These are phyloP conservation scores for Pleurotus salmoneostramineus DNA, from an alignment of 768 basidiomycete genomes.

Conservation along the genomic window DNA sequence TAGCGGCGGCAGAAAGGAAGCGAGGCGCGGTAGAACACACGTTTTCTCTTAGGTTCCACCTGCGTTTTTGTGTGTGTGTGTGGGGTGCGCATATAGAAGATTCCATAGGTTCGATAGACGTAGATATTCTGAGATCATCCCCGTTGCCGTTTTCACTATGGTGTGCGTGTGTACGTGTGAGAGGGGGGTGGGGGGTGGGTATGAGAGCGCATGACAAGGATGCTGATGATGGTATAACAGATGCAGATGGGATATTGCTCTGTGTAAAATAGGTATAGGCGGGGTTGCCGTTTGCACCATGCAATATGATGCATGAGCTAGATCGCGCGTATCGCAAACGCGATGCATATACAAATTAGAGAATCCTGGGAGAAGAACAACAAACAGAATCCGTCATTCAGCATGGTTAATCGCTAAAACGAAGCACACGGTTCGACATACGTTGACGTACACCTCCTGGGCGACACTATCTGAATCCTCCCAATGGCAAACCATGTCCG, in stretches of 20 bases:
- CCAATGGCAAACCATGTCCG: conserved; percentile 84
- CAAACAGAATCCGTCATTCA: neutral
- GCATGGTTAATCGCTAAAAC: conserved; percentile 9
- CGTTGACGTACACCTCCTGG: conserved; percentile 78
- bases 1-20: conserved; percentile 7
- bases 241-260: too few species aligned
- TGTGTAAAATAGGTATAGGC: too few species aligned
- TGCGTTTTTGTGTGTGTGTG: too few species aligned
- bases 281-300: too few species aligned
- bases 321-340: conserved; percentile 28
- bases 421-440: conserved; percentile 34
- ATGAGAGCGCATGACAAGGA: neutral
- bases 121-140: neutral
- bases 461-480: conserved; percentile 78
- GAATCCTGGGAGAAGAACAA: conserved; percentile 49
- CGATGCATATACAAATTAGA: conserved; percentile 48
- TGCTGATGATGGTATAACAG: conserved; percentile 6
- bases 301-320: conserved; percentile 4
- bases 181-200: too few species aligned
- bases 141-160: too few species aligned
- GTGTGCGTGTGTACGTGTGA: too few species aligned
- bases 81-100: neutral
- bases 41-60: neutral
- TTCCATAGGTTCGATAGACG: neutral
- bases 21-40: conserved; percentile 5